Evolutionary conservation across 2,329 filamentous ascomycete species (phyloP).

Genomic region (Aspergillus sp.): DNA sequence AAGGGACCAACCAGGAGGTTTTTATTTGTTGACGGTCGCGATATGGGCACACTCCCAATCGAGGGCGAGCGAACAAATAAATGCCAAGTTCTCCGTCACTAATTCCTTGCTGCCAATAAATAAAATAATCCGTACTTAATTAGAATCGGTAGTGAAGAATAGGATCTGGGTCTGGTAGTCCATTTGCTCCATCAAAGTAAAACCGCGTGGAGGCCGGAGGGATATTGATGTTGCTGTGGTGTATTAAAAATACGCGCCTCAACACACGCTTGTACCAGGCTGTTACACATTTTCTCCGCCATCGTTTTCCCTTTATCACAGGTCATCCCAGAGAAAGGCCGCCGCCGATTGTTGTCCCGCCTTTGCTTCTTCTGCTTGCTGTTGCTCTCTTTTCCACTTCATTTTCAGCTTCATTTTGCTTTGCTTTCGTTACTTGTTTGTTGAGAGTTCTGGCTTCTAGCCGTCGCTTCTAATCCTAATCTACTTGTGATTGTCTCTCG

Average conservation of each 20-base stretch:
- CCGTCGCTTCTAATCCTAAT: conserved; percentile 3
- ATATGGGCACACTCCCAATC: not conserved
- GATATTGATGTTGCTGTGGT: not conserved
- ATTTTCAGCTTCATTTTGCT: conserved; percentile 2
- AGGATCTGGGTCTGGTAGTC: not conserved
- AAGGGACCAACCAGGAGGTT: not conserved
- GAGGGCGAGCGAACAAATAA: not conserved
- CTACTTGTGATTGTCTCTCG: conserved; percentile 12
- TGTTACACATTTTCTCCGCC: conserved; percentile 1
- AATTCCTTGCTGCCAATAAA: not conserved
- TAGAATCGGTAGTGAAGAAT: not conserved
- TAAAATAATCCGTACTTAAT: not conserved
- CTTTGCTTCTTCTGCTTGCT: conserved; percentile 7
- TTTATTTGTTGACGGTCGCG: not conserved
- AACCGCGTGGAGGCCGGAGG: not conserved
- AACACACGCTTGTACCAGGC: not conserved
- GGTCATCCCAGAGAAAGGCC: conserved; percentile 8
- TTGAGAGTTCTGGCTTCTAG: not conserved
- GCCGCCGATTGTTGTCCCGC: conserved; percentile 8
- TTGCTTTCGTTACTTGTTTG: not conserved
- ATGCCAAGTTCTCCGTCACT: no score
- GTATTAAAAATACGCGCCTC: not conserved
- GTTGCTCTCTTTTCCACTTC: conserved; percentile 4
- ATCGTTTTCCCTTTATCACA: conserved; percentile 11
- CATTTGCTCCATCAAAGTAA: not conserved